Base-by-base conservation (phyloP, 129 eudicot genomes). In the Scalesia atractyloides region DNA sequence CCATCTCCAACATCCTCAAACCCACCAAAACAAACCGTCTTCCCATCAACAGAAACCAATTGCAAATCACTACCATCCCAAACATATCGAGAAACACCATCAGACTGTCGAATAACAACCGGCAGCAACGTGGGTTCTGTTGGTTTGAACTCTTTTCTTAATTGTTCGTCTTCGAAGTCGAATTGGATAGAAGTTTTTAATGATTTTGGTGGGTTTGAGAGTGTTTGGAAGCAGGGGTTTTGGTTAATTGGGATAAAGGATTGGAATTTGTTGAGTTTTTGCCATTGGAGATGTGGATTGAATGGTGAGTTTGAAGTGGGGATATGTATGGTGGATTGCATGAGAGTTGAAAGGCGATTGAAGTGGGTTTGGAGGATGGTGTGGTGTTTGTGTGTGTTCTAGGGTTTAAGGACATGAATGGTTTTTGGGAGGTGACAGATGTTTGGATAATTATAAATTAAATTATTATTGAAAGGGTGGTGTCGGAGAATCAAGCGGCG, bases 41-140 rank as follows among this genome's bases (percentile, higher is more conserved):
- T 74, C n/a, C 82, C 80, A 63, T 84, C 90, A 50, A 85, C 72
- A 75, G 90, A 79, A 66, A 87, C 88, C 74, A 89, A 17, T 41
- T 80, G 77, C 49, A 92, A 57, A 47, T 72, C 72, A 66, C 69
- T 64, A 24, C 88, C 95, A 57, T 93, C 87, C 95, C 88, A 89
- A 66, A 82, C 80, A 64, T 86, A 93, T 73, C 84, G 82, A 17
- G 80, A 89, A 72, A 85, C 89, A n/a, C 79, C 80, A 4, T 85
- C 95, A 44, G 86, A 85, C 33, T 71, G 83, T 58, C 79, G 83
- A 65, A 89, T 63, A 5, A 74, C 86, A 44, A 93, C 84, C 56
- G 96, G 96, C 39, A 88, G 96, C 56, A 65, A 64, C 11, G 79
- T 68, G 7, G 85, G 76, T 46, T 59, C 17, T 19, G 43, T 37